phyloP scores from a whole-genome alignment of 345 rosid genomes.

The Cardamine occulta region DNA sequence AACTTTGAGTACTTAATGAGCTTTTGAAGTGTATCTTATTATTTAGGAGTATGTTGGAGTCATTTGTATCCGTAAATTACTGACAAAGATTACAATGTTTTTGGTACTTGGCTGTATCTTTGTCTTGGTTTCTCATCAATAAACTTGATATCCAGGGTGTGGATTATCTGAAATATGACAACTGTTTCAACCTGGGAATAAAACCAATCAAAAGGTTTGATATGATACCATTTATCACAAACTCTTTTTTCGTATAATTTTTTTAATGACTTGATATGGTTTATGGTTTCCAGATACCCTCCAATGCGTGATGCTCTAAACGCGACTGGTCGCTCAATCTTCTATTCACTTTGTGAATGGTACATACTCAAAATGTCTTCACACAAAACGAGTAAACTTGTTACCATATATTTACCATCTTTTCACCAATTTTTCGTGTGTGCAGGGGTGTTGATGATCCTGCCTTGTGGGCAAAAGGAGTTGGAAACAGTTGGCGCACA shows the following conservation, averaged over 20 bases:
- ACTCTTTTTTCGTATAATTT: neutral
- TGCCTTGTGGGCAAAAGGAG: conserved; percentile 89
- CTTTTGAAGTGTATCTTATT: neutral
- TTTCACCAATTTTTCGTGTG: neutral
- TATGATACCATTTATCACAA: conserved; percentile 1
- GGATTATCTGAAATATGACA: conserved; percentile 96
- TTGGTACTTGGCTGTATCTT: conserved; percentile 11
- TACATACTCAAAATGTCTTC: conserved; percentile 39
- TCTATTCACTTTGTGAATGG: conserved; percentile 98
- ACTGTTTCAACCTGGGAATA: conserved; percentile 90
- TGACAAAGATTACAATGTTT: neutral
- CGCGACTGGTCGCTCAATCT: conserved; percentile 65
- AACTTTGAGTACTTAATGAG: conserved; percentile 7
- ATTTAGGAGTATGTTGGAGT: conserved; percentile 9
- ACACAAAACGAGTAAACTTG: neutral
- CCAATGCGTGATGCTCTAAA: conserved; percentile 93
- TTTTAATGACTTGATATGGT: conserved; percentile 25
- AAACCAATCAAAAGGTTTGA: conserved; percentile 70
- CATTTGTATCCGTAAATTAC: neutral
- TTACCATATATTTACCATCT: neutral
- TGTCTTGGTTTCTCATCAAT: conserved; percentile 24
- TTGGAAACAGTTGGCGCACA: conserved; percentile 99
- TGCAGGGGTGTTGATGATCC: conserved; percentile 91
- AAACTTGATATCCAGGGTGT: conserved; percentile 60
- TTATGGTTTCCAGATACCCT: conserved; percentile 70